Percentiles rank a stretch among this genome's conserved stretches.
Conservation (phyloP, 1,139 yeast genomes). For the Yamadazyma spencermartinsiae region DNA sequence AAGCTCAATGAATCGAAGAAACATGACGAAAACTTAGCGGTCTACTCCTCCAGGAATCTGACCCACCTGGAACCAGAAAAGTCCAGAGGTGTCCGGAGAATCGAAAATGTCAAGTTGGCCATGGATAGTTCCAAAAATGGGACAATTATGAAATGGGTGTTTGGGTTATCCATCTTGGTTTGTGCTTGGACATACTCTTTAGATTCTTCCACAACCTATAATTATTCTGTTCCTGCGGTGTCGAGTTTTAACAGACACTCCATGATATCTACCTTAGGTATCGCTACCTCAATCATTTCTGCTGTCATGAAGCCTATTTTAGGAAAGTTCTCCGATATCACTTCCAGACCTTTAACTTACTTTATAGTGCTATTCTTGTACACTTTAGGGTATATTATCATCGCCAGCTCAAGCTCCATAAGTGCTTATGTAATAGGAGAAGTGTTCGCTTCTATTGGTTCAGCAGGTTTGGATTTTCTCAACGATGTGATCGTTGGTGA, state of each 20-base stretch:
- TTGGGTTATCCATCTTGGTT: conserved; percentile 23
- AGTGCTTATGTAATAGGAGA: conserved; percentile 30
- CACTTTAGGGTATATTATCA: conserved; percentile 27
- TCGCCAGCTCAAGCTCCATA: conserved; percentile 26
- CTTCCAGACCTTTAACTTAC: conserved; percentile 29
- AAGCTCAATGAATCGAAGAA: too few species aligned
- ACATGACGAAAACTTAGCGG: background rate
- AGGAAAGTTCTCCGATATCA: conserved; percentile 31
- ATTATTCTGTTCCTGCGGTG: conserved; percentile 26
- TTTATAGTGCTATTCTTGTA: conserved; percentile 20
- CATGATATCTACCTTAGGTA: conserved; percentile 29
- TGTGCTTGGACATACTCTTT: conserved; percentile 39
- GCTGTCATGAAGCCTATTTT: conserved; percentile 28
- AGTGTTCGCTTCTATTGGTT: conserved; percentile 28
- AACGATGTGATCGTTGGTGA: conserved; percentile 25
- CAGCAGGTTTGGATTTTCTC: conserved; percentile 18
- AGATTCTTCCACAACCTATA: conserved; percentile 34
- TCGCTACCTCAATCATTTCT: conserved; percentile 30
- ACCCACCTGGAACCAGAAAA: conserved; percentile 4
- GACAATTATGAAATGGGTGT: conserved; percentile 2
- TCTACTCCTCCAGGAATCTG: too few species aligned
- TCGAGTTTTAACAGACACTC: conserved; percentile 30
- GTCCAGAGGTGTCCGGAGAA: conserved; percentile 13
- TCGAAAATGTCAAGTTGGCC: conserved; percentile 12
- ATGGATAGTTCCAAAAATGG: conserved; percentile 10